Percentiles rank a stretch among this genome's conserved stretches.
Evolutionary conservation across 495 filamentous ascomycete genomes (phyloP).

Genomic region (Penicillium cinerascens): DNA sequence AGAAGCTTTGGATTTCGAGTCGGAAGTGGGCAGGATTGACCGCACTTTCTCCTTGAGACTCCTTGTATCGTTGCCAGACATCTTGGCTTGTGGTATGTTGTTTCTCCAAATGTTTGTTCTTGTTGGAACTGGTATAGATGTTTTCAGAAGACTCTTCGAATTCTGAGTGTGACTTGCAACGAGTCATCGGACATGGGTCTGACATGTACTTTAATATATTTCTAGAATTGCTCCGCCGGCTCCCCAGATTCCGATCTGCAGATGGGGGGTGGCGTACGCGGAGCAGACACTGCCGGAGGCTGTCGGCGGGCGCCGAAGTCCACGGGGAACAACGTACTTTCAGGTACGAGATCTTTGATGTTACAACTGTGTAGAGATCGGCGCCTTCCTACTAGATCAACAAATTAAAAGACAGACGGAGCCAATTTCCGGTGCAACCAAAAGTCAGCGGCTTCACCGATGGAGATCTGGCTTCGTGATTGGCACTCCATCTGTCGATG

Average conservation of each 20-base stretch:
- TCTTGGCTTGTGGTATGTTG: conserved; percentile 1
- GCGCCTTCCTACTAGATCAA: not conserved
- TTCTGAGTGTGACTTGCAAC: not conserved
- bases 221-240: not conserved
- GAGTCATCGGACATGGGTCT: not conserved
- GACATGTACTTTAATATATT: not conserved
- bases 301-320: conserved; percentile 11
- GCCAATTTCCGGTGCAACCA: not conserved
- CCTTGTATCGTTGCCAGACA: conserved; percentile 8
- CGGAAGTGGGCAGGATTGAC: conserved; percentile 8
- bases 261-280: not conserved
- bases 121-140: not conserved
- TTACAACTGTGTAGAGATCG: not conserved
- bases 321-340: not conserved
- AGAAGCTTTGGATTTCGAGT: conserved; percentile 7
- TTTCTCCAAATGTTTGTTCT: not conserved
- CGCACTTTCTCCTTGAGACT: conserved; percentile 13
- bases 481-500: not conserved
- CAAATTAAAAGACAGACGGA: not conserved
- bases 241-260: conserved; percentile 8
- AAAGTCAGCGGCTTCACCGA: not conserved
- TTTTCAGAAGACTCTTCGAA: not conserved
- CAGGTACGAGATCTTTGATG: not conserved
- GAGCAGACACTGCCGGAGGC: not conserved
- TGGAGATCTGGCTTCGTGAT: not conserved